Evolutionary conservation across 495 filamentous ascomycete species (phyloP), one percentile per base, ranked within the genome.

Genomic region (Cladorrhinum samala): DNA sequence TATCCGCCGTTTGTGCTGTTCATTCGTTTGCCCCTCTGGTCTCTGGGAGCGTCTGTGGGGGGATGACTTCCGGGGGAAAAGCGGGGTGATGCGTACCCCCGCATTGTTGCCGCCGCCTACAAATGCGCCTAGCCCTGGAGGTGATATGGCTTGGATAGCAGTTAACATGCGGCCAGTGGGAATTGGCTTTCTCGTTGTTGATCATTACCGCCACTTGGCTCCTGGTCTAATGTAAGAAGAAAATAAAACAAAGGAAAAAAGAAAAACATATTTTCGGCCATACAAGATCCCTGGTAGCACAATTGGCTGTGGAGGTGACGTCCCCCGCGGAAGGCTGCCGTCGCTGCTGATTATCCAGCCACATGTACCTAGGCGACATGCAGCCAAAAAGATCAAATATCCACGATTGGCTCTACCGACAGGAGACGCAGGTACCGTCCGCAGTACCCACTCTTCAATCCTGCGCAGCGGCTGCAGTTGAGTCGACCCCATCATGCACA

Each of bases 1-100:
- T 46, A 20, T 14, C 25, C 42, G 46, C 45, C 49, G 56, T 62
- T 52, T 62, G 55, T 40, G 33, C 36, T 37, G 18, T 23, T 33
- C 25, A 52, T 56, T 53, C 49, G 59, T 56, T 55, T 58, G 53
- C 49, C 19, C 40, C n/a, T 41, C 6, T 33, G 5, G 27, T 33
- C 5, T 6, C 5, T n/a, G 11, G 27, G 11, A 33, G 11, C 5
- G 21, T 45, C 6, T 42, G 8, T 52, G 23, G 17, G 37, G 40
- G 38, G 20, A 45, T 14, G 18, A 45, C 6, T 6, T 33, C 27
- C 27, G 27, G 11, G n/a, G 39, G 13, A 47, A 17, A 33, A 27
- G 45, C 45, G 45, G 45, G 43, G 45, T 24, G 21, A 23, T 47
- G 14, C 14, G 24, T 30, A 13, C 24, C 9, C 45, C 45, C 45